Evolutionary conservation across 2,329 filamentous ascomycete species (phyloP).

Genomic region (Xylariaceae sp.): DNA sequence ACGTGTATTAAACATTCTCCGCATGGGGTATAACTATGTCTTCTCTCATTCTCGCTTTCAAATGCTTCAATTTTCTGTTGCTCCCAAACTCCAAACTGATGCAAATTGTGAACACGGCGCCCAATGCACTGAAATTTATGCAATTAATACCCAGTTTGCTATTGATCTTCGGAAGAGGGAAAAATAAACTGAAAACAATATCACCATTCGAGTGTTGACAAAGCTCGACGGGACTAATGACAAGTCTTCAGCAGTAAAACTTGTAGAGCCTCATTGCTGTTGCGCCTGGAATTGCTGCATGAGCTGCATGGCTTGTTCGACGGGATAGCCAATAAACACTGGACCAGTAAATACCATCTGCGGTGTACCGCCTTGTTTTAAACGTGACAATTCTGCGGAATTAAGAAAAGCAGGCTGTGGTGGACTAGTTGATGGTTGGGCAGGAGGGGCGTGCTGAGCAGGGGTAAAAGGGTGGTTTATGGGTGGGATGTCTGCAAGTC

Average conservation of each 20-base stretch:
- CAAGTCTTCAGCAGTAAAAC: background rate
- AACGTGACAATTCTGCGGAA: conserved; percentile 41
- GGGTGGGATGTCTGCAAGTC: conserved; percentile 27
- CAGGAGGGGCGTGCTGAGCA: conserved; percentile 29
- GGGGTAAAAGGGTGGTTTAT: conserved; percentile 31
- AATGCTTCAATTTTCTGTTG: conserved; percentile 2
- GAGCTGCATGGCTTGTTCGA: conserved; percentile 79
- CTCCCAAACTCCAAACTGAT: conserved; percentile 23
- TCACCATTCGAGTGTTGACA: background rate
- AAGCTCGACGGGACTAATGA: background rate
- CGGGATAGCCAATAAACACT: conserved; percentile 89
- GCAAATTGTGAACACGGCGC: conserved; percentile 15
- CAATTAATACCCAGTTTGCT: conserved; percentile 10
- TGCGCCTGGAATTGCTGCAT: conserved; percentile 64
- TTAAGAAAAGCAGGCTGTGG: conserved; percentile 61
- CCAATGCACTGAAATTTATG: conserved; percentile 7
- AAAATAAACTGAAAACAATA: background rate
- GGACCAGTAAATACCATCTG: conserved; percentile 91
- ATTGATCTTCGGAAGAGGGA: background rate
- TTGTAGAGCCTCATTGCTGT: conserved; percentile 24
- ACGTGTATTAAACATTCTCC: conserved; percentile 2
- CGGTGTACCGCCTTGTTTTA: conserved; percentile 49
- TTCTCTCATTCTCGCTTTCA: background rate
- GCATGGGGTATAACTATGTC: conserved; percentile 9
- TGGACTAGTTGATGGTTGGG: conserved; percentile 34